Evolutionary conservation across 1,284 basidiomycete species (phyloP).

Genomic region (Phylloboletellus chloephorus): DNA sequence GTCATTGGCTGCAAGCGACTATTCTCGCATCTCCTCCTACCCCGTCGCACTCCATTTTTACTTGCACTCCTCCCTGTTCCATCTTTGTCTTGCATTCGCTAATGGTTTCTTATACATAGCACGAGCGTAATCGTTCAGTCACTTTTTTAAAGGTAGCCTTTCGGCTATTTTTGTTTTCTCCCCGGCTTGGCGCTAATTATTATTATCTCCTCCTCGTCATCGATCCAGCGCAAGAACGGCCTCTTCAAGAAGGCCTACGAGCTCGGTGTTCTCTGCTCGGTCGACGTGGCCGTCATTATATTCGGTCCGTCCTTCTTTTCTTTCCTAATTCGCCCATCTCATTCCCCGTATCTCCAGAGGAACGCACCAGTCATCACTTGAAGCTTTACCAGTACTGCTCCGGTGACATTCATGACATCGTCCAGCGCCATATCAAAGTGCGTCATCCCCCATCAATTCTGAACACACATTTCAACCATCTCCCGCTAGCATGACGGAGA

Average conservation of each 20-base stretch:
- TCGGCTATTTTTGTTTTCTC: slow-evolving; percentile 46
- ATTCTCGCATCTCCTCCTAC: slow-evolving; percentile 24
- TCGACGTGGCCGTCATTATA: slow-evolving; percentile 58
- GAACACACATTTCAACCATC: neutral
- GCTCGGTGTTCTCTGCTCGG: slow-evolving; percentile 67
- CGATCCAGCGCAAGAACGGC: slow-evolving; percentile 71
- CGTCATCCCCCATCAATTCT: slow-evolving; percentile 14
- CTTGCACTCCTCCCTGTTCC: slow-evolving; percentile 21
- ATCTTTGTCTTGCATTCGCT: slow-evolving; percentile 28
- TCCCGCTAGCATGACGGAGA: slow-evolving; percentile 47
- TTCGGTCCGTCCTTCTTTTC: slow-evolving; percentile 39
- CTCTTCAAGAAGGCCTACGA: slow-evolving; percentile 91
- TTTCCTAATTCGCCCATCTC: neutral
- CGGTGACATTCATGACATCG: slow-evolving; percentile 47
- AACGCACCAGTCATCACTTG: slow-evolving; percentile 48
- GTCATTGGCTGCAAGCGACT: slow-evolving; percentile 21
- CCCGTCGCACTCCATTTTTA: slow-evolving; percentile 28
- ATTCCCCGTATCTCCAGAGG: slow-evolving; percentile 34
- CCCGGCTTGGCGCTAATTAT: slow-evolving; percentile 44
- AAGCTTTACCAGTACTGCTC: slow-evolving; percentile 65
- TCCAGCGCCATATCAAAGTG: slow-evolving; percentile 46
- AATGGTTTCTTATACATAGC: slow-evolving; percentile 45
- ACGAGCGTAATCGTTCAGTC: slow-evolving; percentile 86
- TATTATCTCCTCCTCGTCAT: slow-evolving; percentile 33
- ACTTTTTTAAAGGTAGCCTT: slow-evolving; percentile 79